These are phyloP conservation scores for Microdochium trichocladiopsis DNA, from an alignment of 2,329 filamentous ascomycete species.

Conservation along the genomic window DNA sequence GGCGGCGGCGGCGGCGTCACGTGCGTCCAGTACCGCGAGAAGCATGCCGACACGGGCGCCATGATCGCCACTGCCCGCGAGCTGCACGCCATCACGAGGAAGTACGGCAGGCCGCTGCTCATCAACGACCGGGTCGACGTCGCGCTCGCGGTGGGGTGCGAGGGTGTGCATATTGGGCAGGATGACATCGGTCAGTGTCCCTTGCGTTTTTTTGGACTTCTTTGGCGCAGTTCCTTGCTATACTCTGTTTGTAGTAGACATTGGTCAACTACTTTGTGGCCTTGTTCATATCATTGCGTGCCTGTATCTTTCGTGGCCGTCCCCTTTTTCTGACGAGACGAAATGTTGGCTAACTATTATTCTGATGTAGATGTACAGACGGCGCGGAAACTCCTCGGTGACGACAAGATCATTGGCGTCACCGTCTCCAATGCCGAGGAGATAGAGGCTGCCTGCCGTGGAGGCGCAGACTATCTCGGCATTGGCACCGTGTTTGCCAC, in stretches of 20 bases:
- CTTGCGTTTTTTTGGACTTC: not conserved
- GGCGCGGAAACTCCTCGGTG: constrained; percentile 67
- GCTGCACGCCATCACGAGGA: constrained; percentile 64
- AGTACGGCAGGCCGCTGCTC: constrained; percentile 67
- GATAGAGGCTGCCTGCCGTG: constrained; percentile 61
- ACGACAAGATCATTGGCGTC: constrained; percentile 77
- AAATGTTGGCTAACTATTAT: not conserved
- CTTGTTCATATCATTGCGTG: too few relatives aligned
- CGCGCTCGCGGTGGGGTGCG: constrained; percentile 74
- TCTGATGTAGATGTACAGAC: constrained; percentile 50
- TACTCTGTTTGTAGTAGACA: not conserved
- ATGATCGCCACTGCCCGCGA: constrained; percentile 64
- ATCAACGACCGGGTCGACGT: constrained; percentile 94
- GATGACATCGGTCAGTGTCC: constrained; percentile 70
- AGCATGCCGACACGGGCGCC: constrained; percentile 65
- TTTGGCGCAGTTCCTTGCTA: too few relatives aligned
- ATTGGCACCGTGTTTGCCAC: constrained; percentile 88
- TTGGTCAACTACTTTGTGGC: too few relatives aligned
- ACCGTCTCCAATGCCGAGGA: constrained; percentile 73
- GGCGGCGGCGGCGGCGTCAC: constrained; percentile 74
- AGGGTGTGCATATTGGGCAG: constrained; percentile 92
- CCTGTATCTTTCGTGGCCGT: too few relatives aligned
- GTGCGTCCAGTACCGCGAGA: constrained; percentile 86
- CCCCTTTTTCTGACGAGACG: too few relatives aligned
- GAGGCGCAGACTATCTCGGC: constrained; percentile 85